phyloP scores from a whole-genome alignment of 331 rosid species.

The Acacia concinna region DNA sequence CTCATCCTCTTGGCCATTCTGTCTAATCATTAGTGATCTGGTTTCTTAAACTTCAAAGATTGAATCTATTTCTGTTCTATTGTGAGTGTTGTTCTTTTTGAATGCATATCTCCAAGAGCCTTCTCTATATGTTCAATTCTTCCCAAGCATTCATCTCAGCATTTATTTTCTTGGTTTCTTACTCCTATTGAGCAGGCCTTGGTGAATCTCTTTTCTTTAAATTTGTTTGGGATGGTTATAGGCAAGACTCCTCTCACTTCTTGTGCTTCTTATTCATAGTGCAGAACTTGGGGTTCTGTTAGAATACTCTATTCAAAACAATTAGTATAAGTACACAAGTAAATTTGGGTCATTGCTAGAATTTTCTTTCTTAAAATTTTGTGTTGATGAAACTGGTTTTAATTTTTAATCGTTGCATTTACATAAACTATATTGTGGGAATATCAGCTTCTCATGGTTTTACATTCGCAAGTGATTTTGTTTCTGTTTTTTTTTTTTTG shows the following conservation, averaged over 20 bases:
- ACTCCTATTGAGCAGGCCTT: constrained; percentile 31
- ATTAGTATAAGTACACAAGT: constrained; percentile 33
- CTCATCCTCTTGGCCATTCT: too few relatives aligned
- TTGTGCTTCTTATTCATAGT: constrained; percentile 3
- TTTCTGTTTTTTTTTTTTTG: background rate
- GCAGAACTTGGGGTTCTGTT: constrained; percentile 30
- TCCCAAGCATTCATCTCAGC: background rate
- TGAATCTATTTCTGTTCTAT: constrained; percentile 7
- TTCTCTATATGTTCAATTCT: constrained; percentile 27
- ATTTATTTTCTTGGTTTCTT: constrained; percentile 10
- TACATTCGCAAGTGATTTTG: background rate
- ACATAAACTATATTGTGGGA: background rate
- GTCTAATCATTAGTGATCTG: constrained; percentile 28
- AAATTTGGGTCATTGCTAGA: background rate
- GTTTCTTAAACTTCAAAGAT: constrained; percentile 35
- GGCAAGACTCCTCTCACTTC: background rate
- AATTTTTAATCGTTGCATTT: background rate
- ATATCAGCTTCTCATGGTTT: constrained; percentile 19
- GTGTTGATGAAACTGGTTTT: background rate
- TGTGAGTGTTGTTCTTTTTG: constrained; percentile 33
- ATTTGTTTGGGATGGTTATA: constrained; percentile 20
- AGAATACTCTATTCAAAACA: constrained; percentile 17
- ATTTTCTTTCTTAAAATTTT: background rate
- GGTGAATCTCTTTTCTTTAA: constrained; percentile 25
- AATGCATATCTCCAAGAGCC: constrained; percentile 37